These are phyloP conservation scores for Naganishia randhawae DNA, from an alignment of 768 basidiomycete species.

Conservation along the genomic window DNA sequence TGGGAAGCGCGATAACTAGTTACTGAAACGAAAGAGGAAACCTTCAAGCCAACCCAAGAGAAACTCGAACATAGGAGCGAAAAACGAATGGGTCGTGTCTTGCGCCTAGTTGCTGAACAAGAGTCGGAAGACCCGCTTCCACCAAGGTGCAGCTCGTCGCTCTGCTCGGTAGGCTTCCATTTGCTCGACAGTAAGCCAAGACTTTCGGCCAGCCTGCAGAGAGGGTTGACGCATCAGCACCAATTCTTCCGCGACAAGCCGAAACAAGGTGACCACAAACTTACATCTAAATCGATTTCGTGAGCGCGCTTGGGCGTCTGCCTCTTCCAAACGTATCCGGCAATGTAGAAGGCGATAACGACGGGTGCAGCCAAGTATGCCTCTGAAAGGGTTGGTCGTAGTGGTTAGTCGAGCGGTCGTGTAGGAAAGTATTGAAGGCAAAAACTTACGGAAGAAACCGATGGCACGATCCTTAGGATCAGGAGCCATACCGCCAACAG, in stretches of 20 bases:
- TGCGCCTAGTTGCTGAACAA: conserved; percentile 36
- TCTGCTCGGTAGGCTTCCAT: conserved; percentile 43
- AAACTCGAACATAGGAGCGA: not conserved
- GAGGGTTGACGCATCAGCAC: not conserved
- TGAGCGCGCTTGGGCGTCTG: conserved; percentile 36
- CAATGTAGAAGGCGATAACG: conserved; percentile 41
- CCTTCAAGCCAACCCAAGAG: not conserved
- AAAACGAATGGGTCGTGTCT: not conserved
- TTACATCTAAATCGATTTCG: conserved; percentile 48
- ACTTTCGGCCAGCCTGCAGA: conserved; percentile 44
- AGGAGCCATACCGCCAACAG: conserved; percentile 37
- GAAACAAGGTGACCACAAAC: not conserved
- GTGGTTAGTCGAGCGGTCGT: not conserved
- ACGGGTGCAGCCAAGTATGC: conserved; percentile 45
- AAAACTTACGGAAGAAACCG: conserved; percentile 43
- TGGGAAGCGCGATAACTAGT: not conserved
- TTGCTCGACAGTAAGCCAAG: conserved; percentile 47
- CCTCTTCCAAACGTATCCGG: conserved; percentile 45
- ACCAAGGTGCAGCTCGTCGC: conserved; percentile 39
- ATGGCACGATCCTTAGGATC: conserved; percentile 32
- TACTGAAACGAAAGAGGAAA: not conserved
- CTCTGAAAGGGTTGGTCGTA: conserved; percentile 18
- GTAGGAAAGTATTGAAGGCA: not conserved
- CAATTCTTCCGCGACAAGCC: too few species aligned
- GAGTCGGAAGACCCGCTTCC: conserved; percentile 41